Evolutionary conservation across 768 basidiomycete species (phyloP), one percentile per base, ranked within the genome.

Genomic region (Boletus vinaceobasis): DNA sequence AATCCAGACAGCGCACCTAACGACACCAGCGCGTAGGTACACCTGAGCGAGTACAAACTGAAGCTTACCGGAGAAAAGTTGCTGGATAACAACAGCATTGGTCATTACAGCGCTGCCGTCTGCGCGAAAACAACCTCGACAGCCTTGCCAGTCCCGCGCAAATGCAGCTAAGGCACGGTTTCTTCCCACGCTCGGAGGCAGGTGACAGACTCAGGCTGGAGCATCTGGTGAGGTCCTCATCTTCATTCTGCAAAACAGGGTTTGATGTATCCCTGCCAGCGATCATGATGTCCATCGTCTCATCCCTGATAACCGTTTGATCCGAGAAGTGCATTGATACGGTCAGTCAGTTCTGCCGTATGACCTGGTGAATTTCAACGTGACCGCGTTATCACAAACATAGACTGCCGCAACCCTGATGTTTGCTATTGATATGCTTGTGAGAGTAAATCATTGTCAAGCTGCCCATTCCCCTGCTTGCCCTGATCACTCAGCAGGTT

Each of bases 1-100:
- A 93, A 80, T 38, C 90, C 90, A 38, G 91, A 93, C 46, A 87
- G 64, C 13, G 84, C 90, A 67, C 90, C 90, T 90, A 35, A 32
- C 17, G 11, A 19, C 21, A 44, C 32, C 11, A 39, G 26, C 33
- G 9, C 53, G 23, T 40, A 50, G 9, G 3, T 17, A 37, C 11
- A 14, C 5, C 6, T 10, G 19, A 29, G 7, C 2, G 23, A 40
- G 29, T 23, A 27, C 14, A 29, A 40, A 26, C 5, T 29, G 1
- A 35, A 43, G 14, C 53, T 53, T 46, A 66, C 69, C 69, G 0
- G 70, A 71, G 43, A 70, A 60, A 40, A 70, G 53, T 39, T 71
- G 69, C 43, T 68, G 68, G 54, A 60, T 40, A 31, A 68, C 42
- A 21, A 63, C 44, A 50, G 48, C 58, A 62, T 66, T 64, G 40